Base-by-base conservation (phyloP, 371 early-diverging fungal genomes). In the Lichtheimia ramosa region DNA sequence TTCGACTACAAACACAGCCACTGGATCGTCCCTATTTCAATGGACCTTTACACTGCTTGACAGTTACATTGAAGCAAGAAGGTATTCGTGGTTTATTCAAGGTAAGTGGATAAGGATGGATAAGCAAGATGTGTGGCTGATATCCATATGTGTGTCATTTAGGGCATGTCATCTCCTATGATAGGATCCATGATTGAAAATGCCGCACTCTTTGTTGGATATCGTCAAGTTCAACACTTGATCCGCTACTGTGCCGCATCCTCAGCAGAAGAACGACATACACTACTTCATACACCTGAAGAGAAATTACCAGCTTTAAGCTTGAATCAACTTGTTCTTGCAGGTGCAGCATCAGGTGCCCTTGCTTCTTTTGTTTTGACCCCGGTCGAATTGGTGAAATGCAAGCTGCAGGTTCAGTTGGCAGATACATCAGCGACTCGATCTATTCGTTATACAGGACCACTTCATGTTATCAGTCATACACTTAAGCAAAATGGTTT, bases 121-220 rank as follows among this genome's bases (percentile, higher is more conserved):
- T 5, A 49, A 25, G 34, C 25, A 13, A 28, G n/a, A 50, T 43
- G 14, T 56, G 46, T n/a, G 13, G 25, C 24, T 14, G 14, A 43
- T 41, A 10, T 27, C n/a, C 27, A 34, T 10, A 5, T 0, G 7
- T 49, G 13, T 58, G 25, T 41, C n/a, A n/a, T n/a, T n/a, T 43
- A 92, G 89, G 98, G 98, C 13, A 79, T 98, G 59, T 82, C 93
- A 0, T 91, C 96, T 20, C 98, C 97, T 1, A 70, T 98, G 34
- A 74, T 96, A 4, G 98, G 97, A 0, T 89, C 96, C 1, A 94
- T 97, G 91, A 80, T 95, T 8, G 98, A 96, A 70, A 96, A 96
- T 79, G 92, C 95, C 4, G 84, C 90, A 2, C 82, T 96, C 39
- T 98, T 98, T 70, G 87, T 92, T 10, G 86, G 90, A 4, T 98